Evolutionary conservation across 2,329 filamentous ascomycete genomes (phyloP).

Genomic region (Fusarium liriodendri): DNA sequence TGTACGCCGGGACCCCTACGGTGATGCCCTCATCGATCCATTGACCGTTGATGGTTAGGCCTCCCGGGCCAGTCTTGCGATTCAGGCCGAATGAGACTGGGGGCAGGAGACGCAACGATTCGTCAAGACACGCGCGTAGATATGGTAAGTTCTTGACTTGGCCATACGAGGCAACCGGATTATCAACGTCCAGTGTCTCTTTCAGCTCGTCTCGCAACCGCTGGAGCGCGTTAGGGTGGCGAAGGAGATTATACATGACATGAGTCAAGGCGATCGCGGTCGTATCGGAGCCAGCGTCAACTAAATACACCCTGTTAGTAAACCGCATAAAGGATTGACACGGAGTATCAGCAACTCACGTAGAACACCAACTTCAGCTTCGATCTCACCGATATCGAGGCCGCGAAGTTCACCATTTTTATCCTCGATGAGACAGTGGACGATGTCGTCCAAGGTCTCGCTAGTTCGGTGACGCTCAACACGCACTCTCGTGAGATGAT

Average conservation of each 20-base stretch:
- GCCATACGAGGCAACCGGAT: not conserved
- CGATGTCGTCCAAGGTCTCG: not conserved
- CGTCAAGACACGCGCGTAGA: not conserved
- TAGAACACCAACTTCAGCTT: too few species aligned
- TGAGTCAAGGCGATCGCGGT: slow-evolving; percentile 62
- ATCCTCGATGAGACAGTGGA: not conserved
- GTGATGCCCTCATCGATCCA: not conserved
- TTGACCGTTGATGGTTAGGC: not conserved
- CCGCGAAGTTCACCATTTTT: not conserved
- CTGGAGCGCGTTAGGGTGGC: not conserved
- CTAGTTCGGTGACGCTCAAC: not conserved
- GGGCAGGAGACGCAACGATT: not conserved
- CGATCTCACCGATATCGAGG: too few species aligned
- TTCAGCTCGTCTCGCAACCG: not conserved
- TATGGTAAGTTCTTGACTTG: not conserved
- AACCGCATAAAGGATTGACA: too few species aligned
- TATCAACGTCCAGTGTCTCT: not conserved
- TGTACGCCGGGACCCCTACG: not conserved
- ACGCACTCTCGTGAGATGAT: not conserved
- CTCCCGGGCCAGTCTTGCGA: not conserved
- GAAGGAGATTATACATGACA: slow-evolving; percentile 51
- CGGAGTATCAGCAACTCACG: too few species aligned
- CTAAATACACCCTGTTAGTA: too few species aligned
- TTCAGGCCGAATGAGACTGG: not conserved
- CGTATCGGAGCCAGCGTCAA: slow-evolving; percentile 59